Conservation (phyloP, 257 asterid genomes). For the Nicotiana benthamiana region DNA sequence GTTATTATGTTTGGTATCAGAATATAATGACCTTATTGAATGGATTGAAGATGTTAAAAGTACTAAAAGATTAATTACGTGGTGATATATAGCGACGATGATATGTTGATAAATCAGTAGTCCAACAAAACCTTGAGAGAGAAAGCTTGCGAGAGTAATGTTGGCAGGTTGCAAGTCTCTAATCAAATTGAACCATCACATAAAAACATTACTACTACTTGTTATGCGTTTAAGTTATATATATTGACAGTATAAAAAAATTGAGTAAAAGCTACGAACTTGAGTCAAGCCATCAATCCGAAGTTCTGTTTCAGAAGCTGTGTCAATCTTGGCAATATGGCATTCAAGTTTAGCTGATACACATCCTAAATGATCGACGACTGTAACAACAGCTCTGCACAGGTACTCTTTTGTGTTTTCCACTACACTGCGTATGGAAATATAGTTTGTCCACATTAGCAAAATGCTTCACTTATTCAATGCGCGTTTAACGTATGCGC, state of each 20-base stretch:
- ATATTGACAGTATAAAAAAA: not conserved
- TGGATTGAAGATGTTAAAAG: not conserved
- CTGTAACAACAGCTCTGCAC: slow-evolving; percentile 44
- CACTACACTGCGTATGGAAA: slow-evolving; percentile 34
- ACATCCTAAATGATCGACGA: slow-evolving; percentile 61
- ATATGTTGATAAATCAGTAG: slow-evolving; percentile 29
- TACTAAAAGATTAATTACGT: slow-evolving; percentile 28
- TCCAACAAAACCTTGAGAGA: slow-evolving; percentile 29
- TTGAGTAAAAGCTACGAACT: slow-evolving; percentile 16
- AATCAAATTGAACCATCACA: not conserved
- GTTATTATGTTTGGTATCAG: not conserved
- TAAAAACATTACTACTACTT: not conserved
- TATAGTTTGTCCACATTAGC: slow-evolving; percentile 14
- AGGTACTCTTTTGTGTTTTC: slow-evolving; percentile 52
- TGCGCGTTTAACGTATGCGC: too few species aligned
- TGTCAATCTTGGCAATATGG: slow-evolving; percentile 20
- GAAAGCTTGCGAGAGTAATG: slow-evolving; percentile 36
- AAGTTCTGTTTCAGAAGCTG: slow-evolving; percentile 35
- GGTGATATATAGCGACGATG: slow-evolving; percentile 41
- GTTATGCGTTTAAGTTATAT: not conserved
- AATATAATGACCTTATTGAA: not conserved
- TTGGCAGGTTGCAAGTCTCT: slow-evolving; percentile 52
- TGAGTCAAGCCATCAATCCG: slow-evolving; percentile 35
- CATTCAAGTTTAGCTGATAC: slow-evolving; percentile 50
- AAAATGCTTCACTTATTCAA: too few species aligned